These are phyloP conservation scores for Xylariaceae sp. DNA, from an alignment of 2,329 filamentous ascomycete genomes.

Conservation along the genomic window DNA sequence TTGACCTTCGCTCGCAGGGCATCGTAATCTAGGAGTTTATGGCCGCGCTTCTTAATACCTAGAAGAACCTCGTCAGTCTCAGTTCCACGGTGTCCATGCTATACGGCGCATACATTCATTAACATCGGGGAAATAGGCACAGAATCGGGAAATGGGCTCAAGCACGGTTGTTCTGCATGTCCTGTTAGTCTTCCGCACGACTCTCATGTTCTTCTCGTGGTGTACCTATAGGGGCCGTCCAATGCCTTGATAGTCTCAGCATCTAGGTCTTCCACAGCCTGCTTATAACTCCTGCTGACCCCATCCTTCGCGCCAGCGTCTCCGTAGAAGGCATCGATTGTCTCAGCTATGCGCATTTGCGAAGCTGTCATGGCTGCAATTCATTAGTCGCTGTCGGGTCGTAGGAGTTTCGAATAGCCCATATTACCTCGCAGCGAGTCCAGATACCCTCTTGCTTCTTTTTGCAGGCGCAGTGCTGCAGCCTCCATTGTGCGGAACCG, in stretches of 20 bases:
- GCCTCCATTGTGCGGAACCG: slow-evolving; percentile 98
- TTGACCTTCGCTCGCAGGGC: slow-evolving; percentile 94
- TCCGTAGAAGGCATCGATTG: slow-evolving; percentile 98
- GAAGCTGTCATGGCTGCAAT: slow-evolving; percentile 83
- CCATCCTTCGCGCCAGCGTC: slow-evolving; percentile 94
- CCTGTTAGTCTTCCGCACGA: slow-evolving; percentile 15
- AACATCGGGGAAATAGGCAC: slow-evolving; percentile 97
- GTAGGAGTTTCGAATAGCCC: not conserved
- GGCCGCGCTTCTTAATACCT: slow-evolving; percentile 96
- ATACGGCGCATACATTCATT: slow-evolving; percentile 76
- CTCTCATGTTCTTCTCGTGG: not conserved
- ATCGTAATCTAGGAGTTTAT: slow-evolving; percentile 99
- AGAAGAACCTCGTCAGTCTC: slow-evolving; percentile 29
- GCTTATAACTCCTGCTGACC: slow-evolving; percentile 95
- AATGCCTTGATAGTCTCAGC: slow-evolving; percentile 98
- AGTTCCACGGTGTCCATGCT: not conserved
- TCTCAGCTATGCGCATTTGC: slow-evolving; percentile 99
- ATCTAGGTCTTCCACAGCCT: slow-evolving; percentile 96
- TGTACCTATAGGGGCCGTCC: slow-evolving; percentile 88
- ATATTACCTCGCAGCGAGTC: slow-evolving; percentile 85
- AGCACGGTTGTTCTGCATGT: slow-evolving; percentile 79
- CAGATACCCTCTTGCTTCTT: slow-evolving; percentile 97
- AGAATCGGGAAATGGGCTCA: slow-evolving; percentile 94
- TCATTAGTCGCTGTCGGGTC: slow-evolving; percentile 55
- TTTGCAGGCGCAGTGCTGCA: slow-evolving; percentile 88